Base-by-base conservation (phyloP, 176 grass and related monocot species). In the Carex pumila region DNA sequence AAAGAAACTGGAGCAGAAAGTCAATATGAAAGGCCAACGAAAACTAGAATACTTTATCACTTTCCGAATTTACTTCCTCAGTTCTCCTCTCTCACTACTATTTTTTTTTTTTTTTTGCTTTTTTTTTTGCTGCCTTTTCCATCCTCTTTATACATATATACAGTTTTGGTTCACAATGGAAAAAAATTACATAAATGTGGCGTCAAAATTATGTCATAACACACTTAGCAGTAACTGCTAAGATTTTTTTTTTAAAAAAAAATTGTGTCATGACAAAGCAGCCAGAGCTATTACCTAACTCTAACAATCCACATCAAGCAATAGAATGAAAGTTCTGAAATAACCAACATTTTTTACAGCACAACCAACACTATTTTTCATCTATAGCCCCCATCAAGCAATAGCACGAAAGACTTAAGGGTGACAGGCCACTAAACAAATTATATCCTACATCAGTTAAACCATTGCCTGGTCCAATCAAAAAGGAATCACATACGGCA, bases 401-500 rank as follows among this genome's bases (percentile, higher is more conserved):
- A 12, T 22, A 63, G 79, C 74, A 64, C 7, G 32, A 17, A 43
- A 64, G 39, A 43, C 18, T 63, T 14, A 65, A 5, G 1, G 45
- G 55, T 61, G 19, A 81, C 32, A 65, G 12, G 37, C 55, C 29
- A 81, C 79, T 21, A 43, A 81, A 43, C 60, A 43, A 81, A 64
- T 64, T 0, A 25, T 31, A 22, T 39, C 21, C 58, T 43, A 47
- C 68, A 67, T 45, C 21, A 83, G 19, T 54, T 50, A 52, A 83
- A 6, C 61, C 78, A 63, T 65, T 67, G 80, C 81, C 53, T 53
- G 56, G 60, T 81, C 58, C 14, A 22, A 81, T 83, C 62, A 83
- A 66, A 83, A 83, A 83, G 81, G 81, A 66, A 83, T 50, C 62
- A 56, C 81, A 53, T 83, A 83, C 10, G 81, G 81, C 62, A 83